These are phyloP conservation scores for Rehmannia glutinosa DNA, from an alignment of 257 asterid species.

Conservation along the genomic window DNA sequence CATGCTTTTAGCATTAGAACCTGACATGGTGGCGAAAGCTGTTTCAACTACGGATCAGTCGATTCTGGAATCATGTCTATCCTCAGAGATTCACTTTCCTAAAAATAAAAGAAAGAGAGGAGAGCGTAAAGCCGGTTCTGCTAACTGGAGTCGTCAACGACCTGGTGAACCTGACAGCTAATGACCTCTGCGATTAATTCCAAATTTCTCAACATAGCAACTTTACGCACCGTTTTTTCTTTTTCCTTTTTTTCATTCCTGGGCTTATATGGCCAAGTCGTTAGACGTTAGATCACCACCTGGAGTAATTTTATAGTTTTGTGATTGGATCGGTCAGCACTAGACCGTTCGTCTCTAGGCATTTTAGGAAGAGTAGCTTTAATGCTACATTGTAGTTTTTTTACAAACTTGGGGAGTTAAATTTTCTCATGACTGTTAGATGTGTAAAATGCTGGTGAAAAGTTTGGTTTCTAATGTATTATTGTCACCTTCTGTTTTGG, in stretches of 20 bases:
- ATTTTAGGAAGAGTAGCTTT: neutral
- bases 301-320: neutral
- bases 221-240: too few relatives aligned
- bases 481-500: slow-evolving; percentile 1
- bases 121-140: slow-evolving; percentile 74
- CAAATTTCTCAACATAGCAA: neutral
- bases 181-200: neutral
- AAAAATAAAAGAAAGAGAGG: slow-evolving; percentile 80
- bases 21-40: slow-evolving; percentile 21
- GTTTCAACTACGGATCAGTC: slow-evolving; percentile 30
- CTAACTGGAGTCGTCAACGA: slow-evolving; percentile 61
- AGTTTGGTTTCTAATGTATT: neutral
- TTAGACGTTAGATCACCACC: neutral
- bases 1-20: slow-evolving; percentile 21
- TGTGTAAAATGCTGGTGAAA: neutral
- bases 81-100: slow-evolving; percentile 57
- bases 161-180: slow-evolving; percentile 57
- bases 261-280: neutral
- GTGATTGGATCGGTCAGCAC: neutral
- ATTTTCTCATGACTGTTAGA: neutral
- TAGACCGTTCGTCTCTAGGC: neutral
- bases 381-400: slow-evolving; percentile 9
- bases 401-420: slow-evolving; percentile 11
- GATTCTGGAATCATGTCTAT: slow-evolving; percentile 36
- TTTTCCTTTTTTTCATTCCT: neutral